A percentile compares a stretch with the other conserved stretches of the same genome.
Evolutionary conservation across 192 early-diverging fungal species (phyloP).

Genomic region (Phlyctochytrium bullatum): DNA sequence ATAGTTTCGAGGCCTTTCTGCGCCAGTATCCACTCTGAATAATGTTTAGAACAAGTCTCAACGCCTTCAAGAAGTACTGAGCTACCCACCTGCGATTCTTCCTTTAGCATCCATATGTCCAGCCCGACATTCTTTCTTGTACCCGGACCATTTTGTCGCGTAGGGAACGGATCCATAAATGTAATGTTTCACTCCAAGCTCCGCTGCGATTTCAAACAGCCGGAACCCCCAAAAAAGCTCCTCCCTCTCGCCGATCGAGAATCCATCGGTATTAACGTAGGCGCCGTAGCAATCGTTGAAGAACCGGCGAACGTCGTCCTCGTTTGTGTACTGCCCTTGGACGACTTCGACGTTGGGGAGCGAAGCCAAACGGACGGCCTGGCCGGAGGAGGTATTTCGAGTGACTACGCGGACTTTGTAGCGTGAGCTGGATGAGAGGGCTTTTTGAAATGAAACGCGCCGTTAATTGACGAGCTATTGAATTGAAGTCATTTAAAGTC

Average conservation of each 20-base stretch:
- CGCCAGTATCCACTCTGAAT: background rate
- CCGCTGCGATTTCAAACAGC: background rate
- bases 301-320: background rate
- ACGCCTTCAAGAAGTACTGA: too few relatives aligned
- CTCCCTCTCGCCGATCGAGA: background rate
- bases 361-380: background rate
- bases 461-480: too few relatives aligned
- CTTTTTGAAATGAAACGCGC: background rate
- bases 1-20: background rate
- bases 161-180: background rate
- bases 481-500: too few relatives aligned
- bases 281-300: background rate
- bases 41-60: background rate
- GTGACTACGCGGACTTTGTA: background rate
- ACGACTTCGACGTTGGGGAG: background rate
- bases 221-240: background rate
- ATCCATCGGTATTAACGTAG: background rate
- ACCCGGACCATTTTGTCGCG: background rate
- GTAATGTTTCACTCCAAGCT: background rate
- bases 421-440: background rate
- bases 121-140: background rate
- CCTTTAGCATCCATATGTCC: constrained; percentile 1
- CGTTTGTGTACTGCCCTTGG: background rate
- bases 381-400: background rate
- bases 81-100: background rate